These are phyloP conservation scores for Salix brachista DNA, from an alignment of 345 rosid species.

Conservation along the genomic window DNA sequence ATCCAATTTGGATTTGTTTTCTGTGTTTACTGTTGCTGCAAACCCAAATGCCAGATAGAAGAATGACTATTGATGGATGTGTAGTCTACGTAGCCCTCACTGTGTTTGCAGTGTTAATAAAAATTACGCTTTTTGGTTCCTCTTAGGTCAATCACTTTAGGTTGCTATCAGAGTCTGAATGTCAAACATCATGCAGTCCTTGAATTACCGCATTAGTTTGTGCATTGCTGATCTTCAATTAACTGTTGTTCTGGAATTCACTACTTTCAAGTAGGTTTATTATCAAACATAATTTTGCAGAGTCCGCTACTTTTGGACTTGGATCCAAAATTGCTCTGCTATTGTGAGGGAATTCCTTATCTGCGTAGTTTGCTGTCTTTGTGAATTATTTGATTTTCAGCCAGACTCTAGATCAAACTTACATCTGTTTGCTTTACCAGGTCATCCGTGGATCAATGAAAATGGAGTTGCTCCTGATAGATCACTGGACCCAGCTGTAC, in stretches of 20 bases:
- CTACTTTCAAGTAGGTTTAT: background rate
- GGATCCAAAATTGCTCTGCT: constrained; percentile 2
- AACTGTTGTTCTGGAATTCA: background rate
- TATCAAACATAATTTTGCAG: background rate
- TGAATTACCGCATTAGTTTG: background rate
- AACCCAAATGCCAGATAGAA: background rate
- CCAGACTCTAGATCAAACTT: constrained; percentile 4
- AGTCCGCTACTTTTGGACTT: constrained; percentile 3
- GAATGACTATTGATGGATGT: background rate
- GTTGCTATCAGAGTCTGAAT: background rate
- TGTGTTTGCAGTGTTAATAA: background rate
- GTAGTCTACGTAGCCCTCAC: background rate
- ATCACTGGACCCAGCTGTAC: constrained; percentile 88
- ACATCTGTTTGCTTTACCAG: constrained; percentile 31
- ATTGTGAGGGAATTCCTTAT: background rate
- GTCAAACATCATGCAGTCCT: background rate
- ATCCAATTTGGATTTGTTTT: background rate
- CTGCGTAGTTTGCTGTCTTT: background rate
- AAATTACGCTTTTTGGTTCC: background rate
- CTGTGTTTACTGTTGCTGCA: background rate
- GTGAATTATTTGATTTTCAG: constrained; percentile 2
- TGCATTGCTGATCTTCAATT: background rate
- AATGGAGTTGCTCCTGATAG: constrained; percentile 99
- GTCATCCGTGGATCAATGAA: constrained; percentile 98
- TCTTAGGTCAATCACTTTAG: background rate